Evolutionary conservation across 129 eudicot genomes (phyloP).

Genomic region (Apium graveolens): DNA sequence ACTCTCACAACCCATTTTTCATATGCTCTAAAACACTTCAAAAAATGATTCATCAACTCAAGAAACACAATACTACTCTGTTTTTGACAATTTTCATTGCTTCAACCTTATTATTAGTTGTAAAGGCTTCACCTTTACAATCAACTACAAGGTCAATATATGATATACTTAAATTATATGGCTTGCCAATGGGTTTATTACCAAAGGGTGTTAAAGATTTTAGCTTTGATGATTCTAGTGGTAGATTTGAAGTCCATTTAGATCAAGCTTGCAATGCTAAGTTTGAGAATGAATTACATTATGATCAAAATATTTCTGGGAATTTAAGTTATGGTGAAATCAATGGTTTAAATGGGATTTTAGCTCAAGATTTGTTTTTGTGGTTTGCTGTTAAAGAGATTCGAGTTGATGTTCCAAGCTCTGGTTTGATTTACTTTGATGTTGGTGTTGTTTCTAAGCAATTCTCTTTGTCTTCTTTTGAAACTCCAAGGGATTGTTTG

Average conservation of each 20-base stretch:
- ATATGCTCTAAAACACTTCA: not conserved
- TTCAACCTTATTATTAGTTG: slow-evolving; percentile 8
- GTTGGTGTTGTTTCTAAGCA: slow-evolving; percentile 28
- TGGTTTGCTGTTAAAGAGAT: slow-evolving; percentile 21
- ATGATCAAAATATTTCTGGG: slow-evolving; percentile 69
- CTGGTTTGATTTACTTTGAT: slow-evolving; percentile 25
- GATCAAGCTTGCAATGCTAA: slow-evolving; percentile 72
- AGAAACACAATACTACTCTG: not conserved
- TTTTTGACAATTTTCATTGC: slow-evolving; percentile 20
- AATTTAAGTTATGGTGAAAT: slow-evolving; percentile 49
- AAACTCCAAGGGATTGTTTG: slow-evolving; percentile 18
- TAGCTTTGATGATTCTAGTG: slow-evolving; percentile 47
- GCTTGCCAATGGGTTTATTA: slow-evolving; percentile 69
- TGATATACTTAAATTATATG: slow-evolving; percentile 47
- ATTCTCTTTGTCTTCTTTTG: slow-evolving; percentile 20
- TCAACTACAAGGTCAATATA: slow-evolving; percentile 34
- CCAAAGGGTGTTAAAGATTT: slow-evolving; percentile 71
- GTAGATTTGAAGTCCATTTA: slow-evolving; percentile 53
- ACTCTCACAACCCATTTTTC: not conserved
- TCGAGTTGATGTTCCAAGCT: slow-evolving; percentile 25
- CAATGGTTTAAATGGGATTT: slow-evolving; percentile 47
- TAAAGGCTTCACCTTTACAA: slow-evolving; percentile 3
- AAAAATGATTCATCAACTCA: slow-evolving; percentile 11
- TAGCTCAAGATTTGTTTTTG: slow-evolving; percentile 62
- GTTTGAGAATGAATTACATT: slow-evolving; percentile 76